Conservation (phyloP, 148 eudicot genomes). For the Spergularia bocconei region DNA sequence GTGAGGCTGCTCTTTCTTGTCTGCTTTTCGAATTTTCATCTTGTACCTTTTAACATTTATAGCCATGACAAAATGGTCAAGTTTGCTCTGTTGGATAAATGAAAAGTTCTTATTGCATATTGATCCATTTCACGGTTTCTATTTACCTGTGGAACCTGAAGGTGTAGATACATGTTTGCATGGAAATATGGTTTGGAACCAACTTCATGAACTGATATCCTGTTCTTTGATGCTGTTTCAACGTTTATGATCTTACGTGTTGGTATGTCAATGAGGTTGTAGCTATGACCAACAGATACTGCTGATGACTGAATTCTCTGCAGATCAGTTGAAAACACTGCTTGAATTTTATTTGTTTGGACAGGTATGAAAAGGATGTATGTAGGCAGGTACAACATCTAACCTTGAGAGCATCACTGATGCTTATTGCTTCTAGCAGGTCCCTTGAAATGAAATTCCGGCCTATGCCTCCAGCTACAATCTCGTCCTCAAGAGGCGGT, state of each 20-base stretch:
- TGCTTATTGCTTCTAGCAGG: slow-evolving; percentile 72
- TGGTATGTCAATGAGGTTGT: slow-evolving; percentile 63
- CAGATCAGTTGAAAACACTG: slow-evolving; percentile 16
- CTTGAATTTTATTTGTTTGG: neutral
- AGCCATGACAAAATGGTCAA: slow-evolving; percentile 7
- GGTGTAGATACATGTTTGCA: slow-evolving; percentile 93
- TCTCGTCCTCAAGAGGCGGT: slow-evolving; percentile 69
- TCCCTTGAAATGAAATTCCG: slow-evolving; percentile 81
- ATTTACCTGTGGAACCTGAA: slow-evolving; percentile 64
- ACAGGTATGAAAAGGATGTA: neutral
- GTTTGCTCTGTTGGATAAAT: slow-evolving; percentile 7
- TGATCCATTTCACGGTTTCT: neutral
- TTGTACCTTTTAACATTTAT: slow-evolving; percentile 54
- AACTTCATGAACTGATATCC: slow-evolving; percentile 51
- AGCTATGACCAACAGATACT: slow-evolving; percentile 88
- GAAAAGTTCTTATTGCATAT: neutral
- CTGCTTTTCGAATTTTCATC: slow-evolving; percentile 79
- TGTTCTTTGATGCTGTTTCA: slow-evolving; percentile 75
- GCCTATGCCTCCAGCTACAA: slow-evolving; percentile 65
- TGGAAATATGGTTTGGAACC: slow-evolving; percentile 62
- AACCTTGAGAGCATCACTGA: slow-evolving; percentile 62
- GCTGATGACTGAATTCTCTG: slow-evolving; percentile 67
- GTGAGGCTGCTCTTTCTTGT: slow-evolving; percentile 58
- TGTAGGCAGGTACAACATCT: slow-evolving; percentile 7
- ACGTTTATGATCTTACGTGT: slow-evolving; percentile 63